Conservation (phyloP, 805 yeast species). For the Candida maesae region DNA sequence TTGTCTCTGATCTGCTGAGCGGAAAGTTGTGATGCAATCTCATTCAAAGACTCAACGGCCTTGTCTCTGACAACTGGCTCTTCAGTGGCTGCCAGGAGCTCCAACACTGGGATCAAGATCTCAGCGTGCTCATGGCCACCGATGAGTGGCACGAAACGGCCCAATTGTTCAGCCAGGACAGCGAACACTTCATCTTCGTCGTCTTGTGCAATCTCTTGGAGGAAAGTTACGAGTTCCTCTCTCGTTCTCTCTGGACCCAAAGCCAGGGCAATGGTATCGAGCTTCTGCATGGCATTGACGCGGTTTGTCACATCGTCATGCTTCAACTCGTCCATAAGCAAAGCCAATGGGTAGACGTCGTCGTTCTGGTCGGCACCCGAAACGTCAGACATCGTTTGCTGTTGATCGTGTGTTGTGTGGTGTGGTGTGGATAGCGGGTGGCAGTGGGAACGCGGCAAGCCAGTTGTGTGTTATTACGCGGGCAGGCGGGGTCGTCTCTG, state of each 20-base stretch:
- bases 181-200: conserved; percentile 98
- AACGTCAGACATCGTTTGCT: conserved; percentile 2
- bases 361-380: conserved; percentile 24
- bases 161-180: conserved; percentile 86
- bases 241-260: conserved; percentile 92
- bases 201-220: conserved; percentile 82
- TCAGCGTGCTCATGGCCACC: conserved; percentile 76
- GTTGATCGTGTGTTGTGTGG: not conserved
- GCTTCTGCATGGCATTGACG: conserved; percentile 89
- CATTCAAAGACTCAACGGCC: conserved; percentile 82
- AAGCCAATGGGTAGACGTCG: conserved; percentile 85
- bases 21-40: conserved; percentile 59
- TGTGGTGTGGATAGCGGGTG: not conserved
- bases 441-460: not conserved
- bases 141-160: conserved; percentile 79
- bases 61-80: conserved; percentile 95
- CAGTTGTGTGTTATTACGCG: no score
- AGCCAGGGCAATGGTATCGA: conserved; percentile 93
- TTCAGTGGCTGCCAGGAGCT: conserved; percentile 84
- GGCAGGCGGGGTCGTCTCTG: no score
- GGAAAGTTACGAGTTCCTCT: conserved; percentile 82
- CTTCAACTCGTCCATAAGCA: conserved; percentile 93
- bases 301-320: conserved; percentile 95
- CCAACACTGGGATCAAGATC: conserved; percentile 56
- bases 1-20: conserved; percentile 59